A percentile compares a stretch with the other conserved stretches of the same genome.
Evolutionary conservation across 495 filamentous ascomycete species (phyloP).

Genomic region (Penicillium roqueforti): DNA sequence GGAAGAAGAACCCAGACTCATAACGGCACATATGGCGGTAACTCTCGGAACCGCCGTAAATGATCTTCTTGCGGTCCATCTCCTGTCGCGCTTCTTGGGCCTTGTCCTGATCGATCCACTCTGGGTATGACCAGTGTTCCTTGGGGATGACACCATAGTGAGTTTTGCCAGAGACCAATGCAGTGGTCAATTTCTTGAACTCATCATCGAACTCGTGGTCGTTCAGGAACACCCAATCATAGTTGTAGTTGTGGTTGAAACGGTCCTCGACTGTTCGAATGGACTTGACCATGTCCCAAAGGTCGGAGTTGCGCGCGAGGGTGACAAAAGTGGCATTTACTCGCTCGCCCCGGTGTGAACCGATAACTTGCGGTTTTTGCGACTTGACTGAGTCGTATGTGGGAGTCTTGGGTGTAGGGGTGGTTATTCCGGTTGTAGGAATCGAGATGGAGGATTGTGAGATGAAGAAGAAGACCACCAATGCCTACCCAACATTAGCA

Average conservation of each 20-base stretch:
- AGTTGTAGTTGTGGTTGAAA: constrained; percentile 93
- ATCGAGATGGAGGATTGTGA: constrained; percentile 62
- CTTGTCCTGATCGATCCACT: constrained; percentile 81
- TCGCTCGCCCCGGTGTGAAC: constrained; percentile 55
- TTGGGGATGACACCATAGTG: constrained; percentile 80
- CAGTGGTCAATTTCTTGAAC: constrained; percentile 87
- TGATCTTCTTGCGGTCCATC: constrained; percentile 80
- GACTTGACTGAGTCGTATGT: constrained; percentile 30
- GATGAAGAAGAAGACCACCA: constrained; percentile 75
- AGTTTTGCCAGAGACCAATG: constrained; percentile 84
- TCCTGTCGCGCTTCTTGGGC: constrained; percentile 75
- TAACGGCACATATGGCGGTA: constrained; percentile 95
- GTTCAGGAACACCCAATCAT: constrained; percentile 99
- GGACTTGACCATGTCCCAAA: constrained; percentile 94
- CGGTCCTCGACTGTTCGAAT: constrained; percentile 95
- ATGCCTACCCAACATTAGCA: constrained; percentile 44
- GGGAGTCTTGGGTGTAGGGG: constrained; percentile 19
- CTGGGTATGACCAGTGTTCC: constrained; percentile 89
- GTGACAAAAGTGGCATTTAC: constrained; percentile 98
- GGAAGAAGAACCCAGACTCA: constrained; percentile 93
- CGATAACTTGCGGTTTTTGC: constrained; percentile 32
- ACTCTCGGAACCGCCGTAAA: constrained; percentile 90
- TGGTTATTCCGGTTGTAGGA: constrained; percentile 23
- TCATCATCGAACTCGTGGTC: constrained; percentile 86
- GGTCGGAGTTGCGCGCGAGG: constrained; percentile 82